Percentiles rank a stretch among this genome's conserved stretches.
Conservation (phyloP, 2,329 filamentous ascomycete species). For the Xylariaceae sp. region DNA sequence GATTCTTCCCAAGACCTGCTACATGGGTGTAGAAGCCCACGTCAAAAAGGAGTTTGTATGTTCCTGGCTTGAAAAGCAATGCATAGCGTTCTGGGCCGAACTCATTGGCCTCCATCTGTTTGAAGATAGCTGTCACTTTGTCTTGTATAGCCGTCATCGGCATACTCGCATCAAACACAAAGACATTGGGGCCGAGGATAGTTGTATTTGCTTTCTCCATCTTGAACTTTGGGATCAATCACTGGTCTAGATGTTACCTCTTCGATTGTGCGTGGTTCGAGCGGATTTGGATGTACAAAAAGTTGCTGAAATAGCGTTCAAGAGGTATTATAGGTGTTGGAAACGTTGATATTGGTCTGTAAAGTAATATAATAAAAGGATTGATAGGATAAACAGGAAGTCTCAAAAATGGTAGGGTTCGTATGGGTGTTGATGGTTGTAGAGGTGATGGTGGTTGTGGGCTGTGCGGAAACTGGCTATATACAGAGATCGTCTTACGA, state of each 20-base stretch:
- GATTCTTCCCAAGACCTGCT: conserved; percentile 40
- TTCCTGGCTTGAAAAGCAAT: conserved; percentile 43
- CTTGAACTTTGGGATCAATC: background rate
- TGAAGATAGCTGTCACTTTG: conserved; percentile 39
- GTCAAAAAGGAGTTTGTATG: conserved; percentile 43
- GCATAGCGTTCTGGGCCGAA: conserved; percentile 43
- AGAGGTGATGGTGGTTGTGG: too few relatives aligned
- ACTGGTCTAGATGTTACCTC: background rate
- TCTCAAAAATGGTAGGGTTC: too few relatives aligned
- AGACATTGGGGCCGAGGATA: conserved; percentile 44
- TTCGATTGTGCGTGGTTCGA: background rate
- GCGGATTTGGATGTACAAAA: background rate
- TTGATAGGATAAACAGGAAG: too few relatives aligned
- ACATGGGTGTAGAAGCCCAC: conserved; percentile 45
- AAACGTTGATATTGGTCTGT: too few relatives aligned
- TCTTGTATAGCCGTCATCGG: conserved; percentile 39
- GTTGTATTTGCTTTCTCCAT: conserved; percentile 36
- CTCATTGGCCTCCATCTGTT: conserved; percentile 45
- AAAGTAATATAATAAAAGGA: too few relatives aligned
- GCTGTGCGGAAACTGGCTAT: too few relatives aligned
- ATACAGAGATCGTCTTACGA: too few relatives aligned
- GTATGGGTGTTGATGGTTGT: too few relatives aligned
- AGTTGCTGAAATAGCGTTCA: too few relatives aligned
- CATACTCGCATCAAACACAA: conserved; percentile 43
- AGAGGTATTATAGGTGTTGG: too few relatives aligned